Evolutionary conservation across 805 yeast genomes (phyloP), one percentile per base, ranked within the genome.

Genomic region (Candida andamanensis): DNA sequence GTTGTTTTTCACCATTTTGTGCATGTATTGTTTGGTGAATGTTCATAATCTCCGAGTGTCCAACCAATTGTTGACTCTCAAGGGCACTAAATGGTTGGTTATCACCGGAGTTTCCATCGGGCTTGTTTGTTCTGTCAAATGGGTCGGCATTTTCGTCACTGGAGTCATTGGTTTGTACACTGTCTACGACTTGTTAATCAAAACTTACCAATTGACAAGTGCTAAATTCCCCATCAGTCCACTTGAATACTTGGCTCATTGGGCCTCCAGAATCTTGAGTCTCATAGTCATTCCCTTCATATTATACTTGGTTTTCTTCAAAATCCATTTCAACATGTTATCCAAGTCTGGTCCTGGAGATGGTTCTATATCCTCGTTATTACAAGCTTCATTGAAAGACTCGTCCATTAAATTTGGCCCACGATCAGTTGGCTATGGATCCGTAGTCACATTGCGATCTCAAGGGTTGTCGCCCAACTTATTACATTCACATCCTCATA

Each of bases 291-390:
- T 86, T 13, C 98, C 98, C 2, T 50, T 78, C 17, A 18, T 68
- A 18, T 74, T 90, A 15, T 92, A 85, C 50, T 52, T 84, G 49
- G 47, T 71, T 19, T 75, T 80, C 48, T 92, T 92, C 71, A 82
- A 79, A 51, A 63, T 84, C 25, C 98, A 92, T 56, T 92, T 92
- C 47, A 48, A 70, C 13, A 62, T 87, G 23, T 71, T 92, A 36
- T 76, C 72, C 48, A 78, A 78, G 47, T 74, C 94, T 2, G 98
- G 98, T 13, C 78, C 95, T 0, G 98, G 97, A 25, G 95, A 90
- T 56, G 83, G 94, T 3, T 79, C 92, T 32, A 85, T 92, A 63
- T 80, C 92, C 12, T 80, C 97, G 0, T 68, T 90, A 32, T 80
- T 92, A 60, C 98, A 92, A 58, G 89, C 90, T 7, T 85, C 90